Conservation (phyloP, 495 filamentous ascomycete genomes). For the Penicillium riverlandense region DNA sequence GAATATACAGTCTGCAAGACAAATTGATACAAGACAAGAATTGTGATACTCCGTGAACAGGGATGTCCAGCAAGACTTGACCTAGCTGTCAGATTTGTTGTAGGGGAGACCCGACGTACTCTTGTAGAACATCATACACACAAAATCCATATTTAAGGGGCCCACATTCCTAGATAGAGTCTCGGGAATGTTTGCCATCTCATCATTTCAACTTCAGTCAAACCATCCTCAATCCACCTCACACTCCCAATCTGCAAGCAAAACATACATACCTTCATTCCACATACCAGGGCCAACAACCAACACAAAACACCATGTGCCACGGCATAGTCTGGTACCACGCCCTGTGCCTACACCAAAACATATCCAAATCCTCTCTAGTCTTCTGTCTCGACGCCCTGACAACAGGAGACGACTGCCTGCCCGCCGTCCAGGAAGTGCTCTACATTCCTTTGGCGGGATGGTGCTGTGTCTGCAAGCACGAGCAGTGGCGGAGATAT, state of each 20-base stretch:
- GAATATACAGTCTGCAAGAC: too few species aligned
- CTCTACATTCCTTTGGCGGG: conserved; percentile 12
- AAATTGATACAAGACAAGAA: too few species aligned
- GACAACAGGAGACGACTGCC: conserved; percentile 16
- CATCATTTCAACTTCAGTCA: background rate
- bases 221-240: background rate
- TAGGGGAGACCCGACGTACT: background rate
- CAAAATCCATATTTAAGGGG: too few species aligned
- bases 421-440: background rate
- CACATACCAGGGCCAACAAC: background rate
- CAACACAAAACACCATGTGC: conserved; percentile 19
- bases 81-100: background rate
- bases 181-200: too few species aligned
- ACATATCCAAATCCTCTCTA: conserved; percentile 1
- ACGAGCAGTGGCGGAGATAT: background rate
- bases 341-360: conserved; percentile 16
- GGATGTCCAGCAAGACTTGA: background rate
- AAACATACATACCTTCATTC: background rate
- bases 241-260: background rate
- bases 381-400: conserved; percentile 16
- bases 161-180: too few species aligned
- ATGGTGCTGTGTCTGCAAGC: conserved; percentile 12
- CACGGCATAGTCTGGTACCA: conserved; percentile 23
- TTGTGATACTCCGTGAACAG: too few species aligned
- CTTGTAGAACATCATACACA: background rate